A percentile compares a stretch with the other conserved stretches of the same genome.
These are phyloP conservation scores for Fusarium vanettenii DNA, from an alignment of 2,329 filamentous ascomycete genomes.

Conservation along the genomic window DNA sequence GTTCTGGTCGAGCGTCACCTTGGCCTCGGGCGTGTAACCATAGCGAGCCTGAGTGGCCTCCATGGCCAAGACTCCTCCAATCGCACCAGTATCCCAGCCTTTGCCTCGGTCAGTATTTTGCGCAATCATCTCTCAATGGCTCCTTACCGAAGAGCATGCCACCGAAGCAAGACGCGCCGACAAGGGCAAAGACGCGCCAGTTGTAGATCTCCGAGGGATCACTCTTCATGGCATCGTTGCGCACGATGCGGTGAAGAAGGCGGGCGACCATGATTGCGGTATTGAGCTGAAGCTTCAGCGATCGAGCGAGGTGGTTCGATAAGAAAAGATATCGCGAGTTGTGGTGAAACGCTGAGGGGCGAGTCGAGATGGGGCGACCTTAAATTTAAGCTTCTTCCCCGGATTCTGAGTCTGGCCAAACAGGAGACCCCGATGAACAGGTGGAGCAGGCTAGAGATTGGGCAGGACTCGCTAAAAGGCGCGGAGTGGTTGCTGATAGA, in stretches of 20 bases:
- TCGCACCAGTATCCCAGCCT: constrained; percentile 69
- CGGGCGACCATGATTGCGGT: constrained; percentile 52
- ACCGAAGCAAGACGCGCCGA: constrained; percentile 75
- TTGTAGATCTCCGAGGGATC: constrained; percentile 77
- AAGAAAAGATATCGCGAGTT: neutral
- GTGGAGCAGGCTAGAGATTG: constrained; percentile 9
- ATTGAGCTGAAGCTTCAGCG: neutral
- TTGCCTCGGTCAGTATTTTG: neutral
- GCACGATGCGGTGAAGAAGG: constrained; percentile 67
- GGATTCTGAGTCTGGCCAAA: constrained; percentile 1
- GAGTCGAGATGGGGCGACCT: constrained; percentile 1
- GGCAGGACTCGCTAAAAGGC: constrained; percentile 5
- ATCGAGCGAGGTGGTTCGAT: constrained; percentile 11
- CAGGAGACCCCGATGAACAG: neutral
- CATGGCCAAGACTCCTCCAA: constrained; percentile 74
- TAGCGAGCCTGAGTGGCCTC: constrained; percentile 63
- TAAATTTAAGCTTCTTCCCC: constrained; percentile 39
- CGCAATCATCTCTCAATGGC: neutral
- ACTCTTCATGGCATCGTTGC: constrained; percentile 77
- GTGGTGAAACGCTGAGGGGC: neutral
- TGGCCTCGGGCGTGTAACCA: constrained; percentile 48
- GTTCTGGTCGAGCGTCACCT: constrained; percentile 70
- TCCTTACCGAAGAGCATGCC: constrained; percentile 60
- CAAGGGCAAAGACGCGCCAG: constrained; percentile 74
- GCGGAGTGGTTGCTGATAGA: constrained; percentile 18